phyloP scores from a whole-genome alignment of 768 basidiomycete species.

The Gymnopilus junonius region DNA sequence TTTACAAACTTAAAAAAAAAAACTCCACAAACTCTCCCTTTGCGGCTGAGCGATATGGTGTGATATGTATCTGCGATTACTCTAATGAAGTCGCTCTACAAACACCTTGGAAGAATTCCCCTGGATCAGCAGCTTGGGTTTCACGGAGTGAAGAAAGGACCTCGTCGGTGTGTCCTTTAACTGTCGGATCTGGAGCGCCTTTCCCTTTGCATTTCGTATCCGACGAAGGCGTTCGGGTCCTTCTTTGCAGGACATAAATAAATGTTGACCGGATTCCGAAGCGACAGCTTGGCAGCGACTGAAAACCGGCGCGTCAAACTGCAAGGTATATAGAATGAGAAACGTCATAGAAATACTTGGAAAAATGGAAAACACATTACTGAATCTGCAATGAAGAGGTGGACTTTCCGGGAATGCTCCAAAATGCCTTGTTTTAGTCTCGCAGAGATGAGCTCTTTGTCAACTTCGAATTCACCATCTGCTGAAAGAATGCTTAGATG shows the following conservation, averaged over 20 bases:
- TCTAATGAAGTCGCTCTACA: no score
- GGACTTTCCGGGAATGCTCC: conserved; percentile 86
- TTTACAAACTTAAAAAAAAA: no score
- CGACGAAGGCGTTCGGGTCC: conserved; percentile 49
- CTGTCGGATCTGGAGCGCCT: conserved; percentile 39
- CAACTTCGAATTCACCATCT: conserved; percentile 92
- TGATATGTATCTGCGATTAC: no score
- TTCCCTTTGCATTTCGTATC: conserved; percentile 65
- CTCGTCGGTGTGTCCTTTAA: conserved; percentile 85
- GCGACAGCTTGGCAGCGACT: conserved; percentile 82
- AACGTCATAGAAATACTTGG: not conserved
- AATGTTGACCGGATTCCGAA: conserved; percentile 68
- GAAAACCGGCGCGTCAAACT: conserved; percentile 80
- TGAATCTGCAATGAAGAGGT: conserved; percentile 76
- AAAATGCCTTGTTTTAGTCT: conserved; percentile 92
- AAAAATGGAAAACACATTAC: conserved; percentile 39
- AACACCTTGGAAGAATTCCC: no score
- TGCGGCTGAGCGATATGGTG: no score
- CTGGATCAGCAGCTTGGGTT: no score
- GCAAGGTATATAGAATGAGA: not conserved
- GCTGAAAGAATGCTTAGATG: conserved; percentile 39
- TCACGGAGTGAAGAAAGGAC: conserved; percentile 75
- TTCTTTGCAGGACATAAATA: conserved; percentile 93
- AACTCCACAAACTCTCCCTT: no score
- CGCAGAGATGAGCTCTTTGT: conserved; percentile 89